Evolutionary conservation across 2,329 filamentous ascomycete genomes (phyloP), one percentile per base, ranked within the genome.

Genomic region (Alternaria rosae): DNA sequence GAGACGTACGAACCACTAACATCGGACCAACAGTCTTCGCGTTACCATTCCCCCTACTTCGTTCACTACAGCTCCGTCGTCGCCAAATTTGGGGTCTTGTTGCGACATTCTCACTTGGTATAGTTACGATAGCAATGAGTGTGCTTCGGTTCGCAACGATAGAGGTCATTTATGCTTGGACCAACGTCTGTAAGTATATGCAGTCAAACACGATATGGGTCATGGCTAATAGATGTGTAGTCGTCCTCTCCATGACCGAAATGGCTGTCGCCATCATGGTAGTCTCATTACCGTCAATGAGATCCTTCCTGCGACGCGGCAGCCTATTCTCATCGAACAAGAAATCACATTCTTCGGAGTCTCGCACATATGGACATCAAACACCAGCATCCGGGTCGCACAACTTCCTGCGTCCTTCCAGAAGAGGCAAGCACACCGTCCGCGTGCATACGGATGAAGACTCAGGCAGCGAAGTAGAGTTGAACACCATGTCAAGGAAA

Each of bases 221-320:
- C 4, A 1, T 25, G 6, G 52, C 52, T 67, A 43, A 67, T 45
- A 10, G 17, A 13, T 11, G 6, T 28, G 8, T 42, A 73, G 71
- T 65, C 20, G 69, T 74, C 0, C 69, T 71, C 12, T 69, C 66
- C 11, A 72, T 73, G 70, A 65, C 71, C n/a, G 71, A 73, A 57
- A 67, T 71, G 60, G 59, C 69, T 12, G 70, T 69, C 26, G 70
- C 70, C 6, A 72, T 74, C 20, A 73, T 74, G 61, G 70, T 74
- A 9, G 69, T 70, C 7, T 70, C 69, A 1, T 56, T 73, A 2
- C 71, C 71, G 10, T 69, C 71, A 3, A 69, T 74, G 64, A 54
- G 70, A 59, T 61, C 66, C 12, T 71, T 69, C 30, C 51, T 74
- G 3, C 66, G 69, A 52, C 61, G 68, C 9, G 69, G 67, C 32